A percentile compares a stretch with the other conserved stretches of the same genome.
phyloP scores from a whole-genome alignment of 257 asterid species.

The Forsythia viridissima region DNA sequence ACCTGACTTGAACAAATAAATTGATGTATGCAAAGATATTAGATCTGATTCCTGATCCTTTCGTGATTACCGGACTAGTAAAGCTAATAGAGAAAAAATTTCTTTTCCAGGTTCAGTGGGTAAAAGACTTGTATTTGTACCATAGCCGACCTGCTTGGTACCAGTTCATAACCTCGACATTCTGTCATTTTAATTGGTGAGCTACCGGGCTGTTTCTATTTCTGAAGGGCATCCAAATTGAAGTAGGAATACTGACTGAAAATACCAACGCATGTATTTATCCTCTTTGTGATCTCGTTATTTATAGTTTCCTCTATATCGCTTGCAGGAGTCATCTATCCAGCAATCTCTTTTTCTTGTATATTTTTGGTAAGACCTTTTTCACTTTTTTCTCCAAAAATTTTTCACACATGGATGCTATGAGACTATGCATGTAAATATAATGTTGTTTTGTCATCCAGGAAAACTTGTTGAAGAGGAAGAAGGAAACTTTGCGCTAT shows the following conservation, averaged over 20 bases:
- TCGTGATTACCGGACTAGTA: background rate
- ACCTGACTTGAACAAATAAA: background rate
- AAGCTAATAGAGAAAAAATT: constrained; percentile 5
- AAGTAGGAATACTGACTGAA: constrained; percentile 14
- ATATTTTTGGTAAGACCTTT: constrained; percentile 77
- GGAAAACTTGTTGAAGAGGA: constrained; percentile 99
- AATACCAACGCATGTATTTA: background rate
- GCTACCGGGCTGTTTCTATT: constrained; percentile 12
- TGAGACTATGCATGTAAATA: constrained; percentile 10
- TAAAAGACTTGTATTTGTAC: constrained; percentile 77
- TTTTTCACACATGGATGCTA: background rate
- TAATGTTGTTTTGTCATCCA: constrained; percentile 26
- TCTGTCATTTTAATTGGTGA: constrained; percentile 88
- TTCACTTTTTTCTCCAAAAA: constrained; percentile 15
- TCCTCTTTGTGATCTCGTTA: background rate
- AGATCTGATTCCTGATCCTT: background rate
- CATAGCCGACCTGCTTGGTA: constrained; percentile 88
- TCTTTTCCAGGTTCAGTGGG: constrained; percentile 59
- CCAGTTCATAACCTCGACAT: constrained; percentile 94
- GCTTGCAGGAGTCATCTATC: constrained; percentile 84
- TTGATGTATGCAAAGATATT: background rate
- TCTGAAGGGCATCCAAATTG: constrained; percentile 19
- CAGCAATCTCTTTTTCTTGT: constrained; percentile 95
- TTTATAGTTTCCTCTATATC: constrained; percentile 13
- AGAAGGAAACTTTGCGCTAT: constrained; percentile 88